Conservation (phyloP, 352 stramenopile species). For the Phytophthora europaea region DNA sequence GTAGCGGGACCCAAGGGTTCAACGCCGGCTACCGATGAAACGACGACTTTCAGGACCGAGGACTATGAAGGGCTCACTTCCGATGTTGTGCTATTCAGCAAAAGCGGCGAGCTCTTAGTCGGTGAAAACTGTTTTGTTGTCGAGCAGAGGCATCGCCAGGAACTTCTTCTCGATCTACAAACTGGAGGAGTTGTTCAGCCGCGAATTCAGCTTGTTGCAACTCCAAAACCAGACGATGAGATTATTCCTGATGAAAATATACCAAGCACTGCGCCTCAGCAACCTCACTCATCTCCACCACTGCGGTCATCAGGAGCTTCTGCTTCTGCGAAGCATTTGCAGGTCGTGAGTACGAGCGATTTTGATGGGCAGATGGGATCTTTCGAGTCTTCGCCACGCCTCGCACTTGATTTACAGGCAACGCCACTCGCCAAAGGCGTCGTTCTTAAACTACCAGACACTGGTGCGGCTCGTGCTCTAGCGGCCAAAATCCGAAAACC, state of each 20-base stretch:
- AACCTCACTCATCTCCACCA: slow-evolving; percentile 2
- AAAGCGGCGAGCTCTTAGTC: slow-evolving; percentile 54
- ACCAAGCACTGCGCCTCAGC: background rate
- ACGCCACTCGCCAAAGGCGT: slow-evolving; percentile 62
- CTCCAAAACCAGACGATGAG: slow-evolving; percentile 8
- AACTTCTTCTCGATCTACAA: slow-evolving; percentile 52
- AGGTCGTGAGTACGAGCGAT: background rate
- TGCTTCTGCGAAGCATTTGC: background rate
- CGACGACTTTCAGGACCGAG: slow-evolving; percentile 56
- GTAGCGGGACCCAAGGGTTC: background rate
- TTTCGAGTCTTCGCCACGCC: slow-evolving; percentile 51
- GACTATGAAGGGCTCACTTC: slow-evolving; percentile 67
- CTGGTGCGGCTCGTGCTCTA: background rate
- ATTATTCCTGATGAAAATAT: background rate
- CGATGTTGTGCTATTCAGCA: slow-evolving; percentile 52
- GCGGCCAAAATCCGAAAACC: slow-evolving; percentile 2
- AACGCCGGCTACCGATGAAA: slow-evolving; percentile 8
- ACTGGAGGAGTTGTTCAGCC: slow-evolving; percentile 48
- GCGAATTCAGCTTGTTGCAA: slow-evolving; percentile 44
- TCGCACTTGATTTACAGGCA: slow-evolving; percentile 53
- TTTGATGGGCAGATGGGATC: slow-evolving; percentile 53
- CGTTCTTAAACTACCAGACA: slow-evolving; percentile 33
- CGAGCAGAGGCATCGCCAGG: slow-evolving; percentile 47
- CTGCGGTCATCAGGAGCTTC: background rate
- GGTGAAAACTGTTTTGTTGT: slow-evolving; percentile 68